These are phyloP conservation scores for Letharia lupina DNA, from an alignment of 495 filamentous ascomycete species.

Conservation along the genomic window DNA sequence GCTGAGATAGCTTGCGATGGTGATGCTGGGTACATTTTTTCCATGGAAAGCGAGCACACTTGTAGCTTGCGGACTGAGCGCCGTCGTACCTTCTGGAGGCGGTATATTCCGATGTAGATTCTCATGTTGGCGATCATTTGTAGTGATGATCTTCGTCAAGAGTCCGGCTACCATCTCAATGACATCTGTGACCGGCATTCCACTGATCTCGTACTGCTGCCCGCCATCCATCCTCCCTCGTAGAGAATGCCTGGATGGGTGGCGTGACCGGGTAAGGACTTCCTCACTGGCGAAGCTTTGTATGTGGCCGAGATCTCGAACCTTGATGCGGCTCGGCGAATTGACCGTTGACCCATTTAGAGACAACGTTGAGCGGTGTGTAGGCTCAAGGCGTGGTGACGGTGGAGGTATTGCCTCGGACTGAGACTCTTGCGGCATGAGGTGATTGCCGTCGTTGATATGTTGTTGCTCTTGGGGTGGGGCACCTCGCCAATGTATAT, in stretches of 20 bases:
- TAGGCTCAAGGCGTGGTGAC: slow-evolving; percentile 47
- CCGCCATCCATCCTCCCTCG: slow-evolving; percentile 34
- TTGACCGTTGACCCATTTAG: slow-evolving; percentile 46
- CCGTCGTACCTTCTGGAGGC: slow-evolving; percentile 51
- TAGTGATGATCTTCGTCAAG: slow-evolving; percentile 94
- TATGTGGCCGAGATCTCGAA: slow-evolving; percentile 80
- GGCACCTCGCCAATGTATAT: slow-evolving; percentile 20
- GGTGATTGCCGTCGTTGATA: slow-evolving; percentile 4
- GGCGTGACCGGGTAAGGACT: slow-evolving; percentile 44
- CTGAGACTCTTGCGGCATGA: slow-evolving; percentile 8
- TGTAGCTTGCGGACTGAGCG: slow-evolving; percentile 68
- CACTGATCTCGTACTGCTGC: slow-evolving; percentile 83
- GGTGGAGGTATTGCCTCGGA: slow-evolving; percentile 36
- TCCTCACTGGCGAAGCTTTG: slow-evolving; percentile 78
- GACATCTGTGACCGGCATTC: slow-evolving; percentile 94
- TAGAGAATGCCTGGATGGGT: slow-evolving; percentile 33
- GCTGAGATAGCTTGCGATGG: slow-evolving; percentile 89
- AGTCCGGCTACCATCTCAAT: slow-evolving; percentile 99
- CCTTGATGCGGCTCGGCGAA: slow-evolving; percentile 69
- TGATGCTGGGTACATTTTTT: slow-evolving; percentile 96
- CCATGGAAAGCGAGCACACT: slow-evolving; percentile 98
- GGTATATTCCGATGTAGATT: slow-evolving; percentile 64
- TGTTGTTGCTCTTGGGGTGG: slow-evolving; percentile 7
- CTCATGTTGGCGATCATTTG: slow-evolving; percentile 92
- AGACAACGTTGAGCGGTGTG: slow-evolving; percentile 42